Conservation (phyloP, 208 protist genomes). For the Crithidia sp. region DNA sequence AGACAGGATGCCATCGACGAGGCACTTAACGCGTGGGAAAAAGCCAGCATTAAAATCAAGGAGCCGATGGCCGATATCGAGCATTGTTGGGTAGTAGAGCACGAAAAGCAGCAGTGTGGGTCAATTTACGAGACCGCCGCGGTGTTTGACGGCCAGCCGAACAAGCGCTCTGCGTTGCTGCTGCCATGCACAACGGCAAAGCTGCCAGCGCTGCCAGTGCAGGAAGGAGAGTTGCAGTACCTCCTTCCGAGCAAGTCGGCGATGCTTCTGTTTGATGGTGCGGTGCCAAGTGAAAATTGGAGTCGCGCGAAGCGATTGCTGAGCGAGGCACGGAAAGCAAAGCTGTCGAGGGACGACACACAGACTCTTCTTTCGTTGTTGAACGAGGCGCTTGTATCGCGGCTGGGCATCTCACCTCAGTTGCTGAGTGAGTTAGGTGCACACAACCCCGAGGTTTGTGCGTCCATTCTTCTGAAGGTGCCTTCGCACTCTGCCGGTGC, state of each 20-base stretch:
- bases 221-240: conserved; percentile 63
- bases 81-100: conserved; percentile 58
- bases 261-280: conserved; percentile 56
- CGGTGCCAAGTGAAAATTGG: conserved; percentile 46
- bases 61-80: conserved; percentile 65
- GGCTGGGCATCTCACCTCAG: conserved; percentile 46
- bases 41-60: conserved; percentile 50
- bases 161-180: conserved; percentile 38
- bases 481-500: conserved; percentile 34
- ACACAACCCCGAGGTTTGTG: conserved; percentile 66
- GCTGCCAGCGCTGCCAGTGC: conserved; percentile 52
- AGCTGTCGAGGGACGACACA: conserved; percentile 50
- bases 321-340: conserved; percentile 24
- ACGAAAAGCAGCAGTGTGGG: conserved; percentile 53
- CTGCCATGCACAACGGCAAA: conserved; percentile 41
- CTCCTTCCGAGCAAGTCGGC: conserved; percentile 42
- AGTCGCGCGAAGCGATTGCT: conserved; percentile 43
- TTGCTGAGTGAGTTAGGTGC: conserved; percentile 45
- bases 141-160: conserved; percentile 41
- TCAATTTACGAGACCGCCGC: conserved; percentile 43
- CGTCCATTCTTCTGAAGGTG: conserved; percentile 52
- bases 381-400: conserved; percentile 39
- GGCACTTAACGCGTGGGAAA: conserved; percentile 67
- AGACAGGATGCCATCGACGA: conserved; percentile 72
- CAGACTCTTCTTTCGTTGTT: conserved; percentile 42